Percentiles rank a stretch among this genome's conserved stretches.
Evolutionary conservation across 371 early-diverging fungal genomes (phyloP).

Genomic region (Quaeritorhiza haematococci): DNA sequence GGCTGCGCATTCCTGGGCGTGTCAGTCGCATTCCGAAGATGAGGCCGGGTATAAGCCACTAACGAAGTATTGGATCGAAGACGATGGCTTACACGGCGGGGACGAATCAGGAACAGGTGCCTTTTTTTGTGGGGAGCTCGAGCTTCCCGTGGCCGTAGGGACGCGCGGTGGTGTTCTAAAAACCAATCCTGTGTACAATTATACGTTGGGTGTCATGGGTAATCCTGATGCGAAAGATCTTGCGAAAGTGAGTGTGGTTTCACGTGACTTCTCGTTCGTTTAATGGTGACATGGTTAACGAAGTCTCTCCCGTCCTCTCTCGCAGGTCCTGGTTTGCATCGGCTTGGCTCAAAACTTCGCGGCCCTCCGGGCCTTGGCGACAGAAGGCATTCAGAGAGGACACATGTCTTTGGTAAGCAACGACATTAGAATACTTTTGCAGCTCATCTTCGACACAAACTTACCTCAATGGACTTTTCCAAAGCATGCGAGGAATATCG

Average conservation of each 20-base stretch:
- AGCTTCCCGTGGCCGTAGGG: constrained; percentile 62
- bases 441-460: neutral
- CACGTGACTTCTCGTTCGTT: neutral
- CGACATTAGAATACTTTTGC: too few species aligned
- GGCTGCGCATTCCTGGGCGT: constrained; percentile 59
- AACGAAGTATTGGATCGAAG: constrained; percentile 61
- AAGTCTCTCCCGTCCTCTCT: neutral
- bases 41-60: constrained; percentile 44
- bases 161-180: constrained; percentile 63
- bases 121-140: constrained; percentile 60
- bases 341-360: constrained; percentile 73
- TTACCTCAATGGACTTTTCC: too few species aligned
- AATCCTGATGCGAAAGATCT: constrained; percentile 53
- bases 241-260: constrained; percentile 39
- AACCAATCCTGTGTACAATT: constrained; percentile 59
- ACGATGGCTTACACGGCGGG: constrained; percentile 18
- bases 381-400: constrained; percentile 67
- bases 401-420: constrained; percentile 54
- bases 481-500: constrained; percentile 60
- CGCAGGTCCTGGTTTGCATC: constrained; percentile 51
- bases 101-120: constrained; percentile 8
- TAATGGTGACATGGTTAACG: neutral
- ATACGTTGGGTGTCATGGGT: constrained; percentile 56
- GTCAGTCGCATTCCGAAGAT: constrained; percentile 14
- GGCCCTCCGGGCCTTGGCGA: constrained; percentile 60